Evolutionary conservation across 2,329 filamentous ascomycete species (phyloP).

Genomic region (Chrysoporthe puriensis): DNA sequence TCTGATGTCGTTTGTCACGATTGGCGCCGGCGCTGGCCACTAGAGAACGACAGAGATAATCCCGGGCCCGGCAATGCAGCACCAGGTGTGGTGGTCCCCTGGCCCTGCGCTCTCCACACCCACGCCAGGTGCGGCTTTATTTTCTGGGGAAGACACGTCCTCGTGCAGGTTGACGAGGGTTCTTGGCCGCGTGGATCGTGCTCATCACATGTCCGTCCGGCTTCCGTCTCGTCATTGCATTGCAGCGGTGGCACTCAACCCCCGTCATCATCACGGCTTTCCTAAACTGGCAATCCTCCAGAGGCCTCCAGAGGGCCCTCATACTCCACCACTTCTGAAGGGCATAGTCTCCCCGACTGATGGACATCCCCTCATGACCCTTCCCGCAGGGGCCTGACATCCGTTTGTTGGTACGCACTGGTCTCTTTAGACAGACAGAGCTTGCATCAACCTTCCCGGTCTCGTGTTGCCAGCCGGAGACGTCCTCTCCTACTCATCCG

Average conservation of each 20-base stretch:
- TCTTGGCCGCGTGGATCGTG: not conserved
- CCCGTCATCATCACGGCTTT: conserved; percentile 21
- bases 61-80: not conserved
- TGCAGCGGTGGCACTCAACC: not conserved
- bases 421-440: too few relatives aligned
- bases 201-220: not conserved
- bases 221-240: not conserved
- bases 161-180: not conserved
- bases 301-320: conserved; percentile 9
- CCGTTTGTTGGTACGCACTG: too few relatives aligned
- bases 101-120: conserved; percentile 10
- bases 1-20: conserved; percentile 14
- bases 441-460: too few relatives aligned
- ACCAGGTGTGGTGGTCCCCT: conserved; percentile 1
- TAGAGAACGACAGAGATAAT: conserved; percentile 6
- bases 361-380: too few relatives aligned
- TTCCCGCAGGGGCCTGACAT: too few relatives aligned
- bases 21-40: conserved; percentile 18
- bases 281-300: conserved; percentile 19
- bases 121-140: conserved; percentile 2
- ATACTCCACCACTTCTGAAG: not conserved
- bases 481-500: too few relatives aligned
- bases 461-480: too few relatives aligned
- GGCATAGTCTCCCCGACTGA: too few relatives aligned
- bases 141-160: conserved; percentile 3